Evolutionary conservation across 2,329 filamentous ascomycete species (phyloP), one percentile per base, ranked within the genome.

Genomic region (Aureobasidium sp.): DNA sequence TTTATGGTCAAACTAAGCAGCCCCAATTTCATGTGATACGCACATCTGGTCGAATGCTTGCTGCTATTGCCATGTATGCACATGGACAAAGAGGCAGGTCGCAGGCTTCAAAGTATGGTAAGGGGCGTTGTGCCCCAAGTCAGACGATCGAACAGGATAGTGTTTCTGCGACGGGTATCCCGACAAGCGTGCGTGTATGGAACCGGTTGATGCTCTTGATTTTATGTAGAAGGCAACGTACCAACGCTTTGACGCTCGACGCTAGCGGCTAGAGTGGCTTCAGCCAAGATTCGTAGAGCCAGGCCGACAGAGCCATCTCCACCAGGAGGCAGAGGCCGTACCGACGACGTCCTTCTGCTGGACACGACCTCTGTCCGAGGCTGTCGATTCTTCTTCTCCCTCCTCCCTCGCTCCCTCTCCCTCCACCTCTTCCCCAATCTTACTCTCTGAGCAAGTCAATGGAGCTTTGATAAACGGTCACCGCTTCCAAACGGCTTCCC

Each of bases 391-490:
- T 58, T 58, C 54, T 58, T 44, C 54, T 36, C 32, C 37, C 37
- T 54, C 8, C 29, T 45, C 53, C 53, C 45, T 59, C 54, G 10
- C 54, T 58, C 42, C 11, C 54, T 30, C 34, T 27, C 21, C 21
- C 53, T 36, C 41, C 48, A 27, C 41, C 41, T 34, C 47, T 61
- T 25, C 49, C 21, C 30, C 49, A 41, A 42, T 14, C 53, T 42
- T 54, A 34, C 57, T 50, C 53, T 14, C 61, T 36, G 30, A 21
- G 16, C 32, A 25, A 50, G 55, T 34, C 53, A 54, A 59, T 62
- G 61, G 55, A 62, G 61, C 61, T 59, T 62, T 59, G 61, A 62
- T 58, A 59, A 53, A 54, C 47, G 32, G 61, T 57, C 61, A 59
- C 55, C 32, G 49, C 44, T 55, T 47, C 42, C 51, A 45, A 47